Base-by-base conservation (phyloP, 225 moss, liverwort and hornwort genomes). In the Marchantia paleacea region DNA sequence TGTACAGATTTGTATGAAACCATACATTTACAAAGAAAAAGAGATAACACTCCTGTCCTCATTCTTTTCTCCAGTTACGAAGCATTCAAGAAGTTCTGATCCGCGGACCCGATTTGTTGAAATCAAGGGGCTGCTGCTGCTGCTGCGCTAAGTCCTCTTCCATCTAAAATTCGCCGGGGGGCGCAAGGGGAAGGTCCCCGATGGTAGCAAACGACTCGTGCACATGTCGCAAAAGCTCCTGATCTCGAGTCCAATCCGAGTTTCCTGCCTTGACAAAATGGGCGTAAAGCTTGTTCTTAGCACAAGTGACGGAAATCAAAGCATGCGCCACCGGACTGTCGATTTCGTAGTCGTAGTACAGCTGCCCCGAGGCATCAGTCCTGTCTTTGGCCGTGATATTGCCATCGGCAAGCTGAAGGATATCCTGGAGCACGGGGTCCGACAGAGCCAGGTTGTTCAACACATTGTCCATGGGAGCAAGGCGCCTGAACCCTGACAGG, bases 211-310 rank as follows among this genome's bases (percentile, higher is more conserved):
- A 99, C 10, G 99, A 99, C 76, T 95, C 88, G 50, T 99, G 99
- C 67, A 99, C 61, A 82, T 90, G 94, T 76, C 91, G 89, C 49
- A 99, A 75, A 89, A 94, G 88, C 28, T 78, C 77, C 70, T 91
- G 86, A 86, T 99, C 99, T 22, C 95, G 83, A 39, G 85, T 89
- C 99, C 99, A 99, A 79, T 95, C 99, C 0, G 92, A 89, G 19
- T 85, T 71, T 9, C 95, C 95, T 11, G 99, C 99, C 80, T 99
- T 99, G 39, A 99, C 94, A 53, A 99, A 99, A 77, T 99, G 99
- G 0, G 99, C 91, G 73, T 99, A 99, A n/a, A 99, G 82, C 86
- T 99, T 99, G 89, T 99, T 99, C 88, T 99, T 99, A 14, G 99
- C 89, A 78, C 99, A 99, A 0, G 99, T 99, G 62, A 99, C 99